Conservation (phyloP, 2,329 filamentous ascomycete species). For the Tolypocladium cylindrosporum region DNA sequence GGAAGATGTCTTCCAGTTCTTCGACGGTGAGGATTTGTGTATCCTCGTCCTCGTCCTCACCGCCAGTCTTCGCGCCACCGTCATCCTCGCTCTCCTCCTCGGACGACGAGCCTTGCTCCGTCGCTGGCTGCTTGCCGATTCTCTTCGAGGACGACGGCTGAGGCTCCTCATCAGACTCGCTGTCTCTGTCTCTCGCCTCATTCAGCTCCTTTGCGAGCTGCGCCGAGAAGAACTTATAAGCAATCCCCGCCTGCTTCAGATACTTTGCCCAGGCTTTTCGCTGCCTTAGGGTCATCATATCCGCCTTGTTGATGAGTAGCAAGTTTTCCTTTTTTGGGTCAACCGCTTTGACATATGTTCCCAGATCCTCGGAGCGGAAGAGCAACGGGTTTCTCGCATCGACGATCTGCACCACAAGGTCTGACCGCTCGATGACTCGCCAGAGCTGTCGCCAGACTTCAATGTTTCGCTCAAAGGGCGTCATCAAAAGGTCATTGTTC, state of each 20-base stretch:
- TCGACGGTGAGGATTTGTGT: slow-evolving; percentile 85
- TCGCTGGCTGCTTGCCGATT: slow-evolving; percentile 14
- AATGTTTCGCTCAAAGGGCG: slow-evolving; percentile 91
- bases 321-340: slow-evolving; percentile 82
- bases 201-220: slow-evolving; percentile 82
- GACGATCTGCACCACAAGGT: slow-evolving; percentile 95
- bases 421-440: slow-evolving; percentile 94
- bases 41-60: slow-evolving; percentile 44
- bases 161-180: slow-evolving; percentile 29
- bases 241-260: slow-evolving; percentile 69
- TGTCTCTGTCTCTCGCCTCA: slow-evolving; percentile 54
- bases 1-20: slow-evolving; percentile 81
- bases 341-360: slow-evolving; percentile 88
- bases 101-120: slow-evolving; percentile 11
- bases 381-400: slow-evolving; percentile 91
- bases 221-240: slow-evolving; percentile 95
- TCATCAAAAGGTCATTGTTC: slow-evolving; percentile 90
- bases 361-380: slow-evolving; percentile 89
- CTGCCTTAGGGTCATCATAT: slow-evolving; percentile 93
- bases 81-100: slow-evolving; percentile 24
- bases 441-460: slow-evolving; percentile 98
- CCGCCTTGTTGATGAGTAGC: slow-evolving; percentile 93
- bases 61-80: slow-evolving; percentile 9
- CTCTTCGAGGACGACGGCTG: slow-evolving; percentile 13
- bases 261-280: slow-evolving; percentile 77